phyloP scores from a whole-genome alignment of 768 basidiomycete species.

The Hygrocybe punicea region DNA sequence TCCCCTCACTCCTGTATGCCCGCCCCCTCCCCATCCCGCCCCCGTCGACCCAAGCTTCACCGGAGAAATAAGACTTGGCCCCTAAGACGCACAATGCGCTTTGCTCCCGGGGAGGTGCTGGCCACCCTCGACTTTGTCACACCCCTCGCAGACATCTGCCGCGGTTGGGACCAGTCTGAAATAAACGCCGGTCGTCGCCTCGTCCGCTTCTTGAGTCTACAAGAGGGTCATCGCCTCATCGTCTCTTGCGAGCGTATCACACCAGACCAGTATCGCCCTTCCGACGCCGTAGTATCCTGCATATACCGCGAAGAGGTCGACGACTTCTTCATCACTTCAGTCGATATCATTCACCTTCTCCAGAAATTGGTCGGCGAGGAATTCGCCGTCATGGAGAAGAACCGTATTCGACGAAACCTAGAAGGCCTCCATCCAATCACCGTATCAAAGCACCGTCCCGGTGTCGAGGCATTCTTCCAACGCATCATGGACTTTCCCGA shows the following conservation, averaged over 20 bases:
- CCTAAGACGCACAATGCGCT: constrained; percentile 43
- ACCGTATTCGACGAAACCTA: constrained; percentile 89
- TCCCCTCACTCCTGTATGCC: constrained; percentile 36
- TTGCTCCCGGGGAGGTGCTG: constrained; percentile 36
- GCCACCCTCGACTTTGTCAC: constrained; percentile 59
- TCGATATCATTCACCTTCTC: constrained; percentile 91
- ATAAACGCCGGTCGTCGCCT: constrained; percentile 69
- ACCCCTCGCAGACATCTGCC: constrained; percentile 52
- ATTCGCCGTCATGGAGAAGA: constrained; percentile 95
- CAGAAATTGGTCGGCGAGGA: constrained; percentile 72
- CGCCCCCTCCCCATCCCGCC: constrained; percentile 22
- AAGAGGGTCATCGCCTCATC: constrained; percentile 72
- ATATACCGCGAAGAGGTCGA: constrained; percentile 80
- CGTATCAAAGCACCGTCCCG: constrained; percentile 79
- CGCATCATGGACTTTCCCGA: constrained; percentile 94
- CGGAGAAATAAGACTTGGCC: constrained; percentile 45
- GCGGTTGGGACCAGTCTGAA: constrained; percentile 65
- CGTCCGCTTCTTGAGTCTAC: constrained; percentile 78
- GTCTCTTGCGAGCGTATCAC: constrained; percentile 74
- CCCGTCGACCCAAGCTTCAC: constrained; percentile 22
- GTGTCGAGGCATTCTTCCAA: constrained; percentile 85
- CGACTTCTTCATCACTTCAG: constrained; percentile 86
- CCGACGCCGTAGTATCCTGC: constrained; percentile 87
- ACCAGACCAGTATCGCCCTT: constrained; percentile 68
- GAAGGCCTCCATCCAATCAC: constrained; percentile 91